Base-by-base conservation (phyloP, 2,329 filamentous ascomycete species). In the Cercospora nicotianae region DNA sequence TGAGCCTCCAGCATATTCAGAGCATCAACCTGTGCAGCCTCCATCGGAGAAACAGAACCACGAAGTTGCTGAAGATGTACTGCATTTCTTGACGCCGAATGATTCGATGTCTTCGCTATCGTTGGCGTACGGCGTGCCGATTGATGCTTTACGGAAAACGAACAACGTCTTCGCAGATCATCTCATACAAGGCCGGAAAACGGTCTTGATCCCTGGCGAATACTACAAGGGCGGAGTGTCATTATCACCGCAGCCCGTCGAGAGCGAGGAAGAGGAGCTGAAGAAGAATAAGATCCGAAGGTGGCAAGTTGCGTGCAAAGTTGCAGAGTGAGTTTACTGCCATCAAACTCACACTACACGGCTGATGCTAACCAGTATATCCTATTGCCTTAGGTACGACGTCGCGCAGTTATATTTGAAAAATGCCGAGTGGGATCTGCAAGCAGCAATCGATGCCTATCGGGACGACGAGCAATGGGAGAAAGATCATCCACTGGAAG, bases 291-390 rank as follows among this genome's bases (percentile, higher is more conserved):
- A 89, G 75, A 84, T 94, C 36, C 84, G 92, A 51, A 86, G 90
- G 69, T 94, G 90, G 83, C 94, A 94, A 91, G 88, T 92, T 2
- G 84, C 85, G 1, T 92, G 89, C 80, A 94, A 94, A 77, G 90
- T 92, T 30, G 82, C 87, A 26, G 90, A 94, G 82, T 94, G 89
- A 80, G 84, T 81, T 45, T 66, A 26, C 30, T 65, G 45, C 8
- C 28, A 28, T 7, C 13, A 20, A 7, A 53, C 12, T 53, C 2
- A 48, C 33, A 20, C 53, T 20, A 5, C 20, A 12, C 20, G 48
- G 63, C 71, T 74, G 70, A 75, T 53, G 72, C 80, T 83, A 73
- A 83, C 73, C 79, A 82, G 78, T 72, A 66, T 81, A 73, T 69
- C 73, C 67, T 69, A 71, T 64, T 72, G 65, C 45, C 72, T 77